A percentile compares a stretch with the other conserved stretches of the same genome.
Evolutionary conservation across 192 early-diverging fungal species (phyloP).

Genomic region (Helicostylum pulchrum): DNA sequence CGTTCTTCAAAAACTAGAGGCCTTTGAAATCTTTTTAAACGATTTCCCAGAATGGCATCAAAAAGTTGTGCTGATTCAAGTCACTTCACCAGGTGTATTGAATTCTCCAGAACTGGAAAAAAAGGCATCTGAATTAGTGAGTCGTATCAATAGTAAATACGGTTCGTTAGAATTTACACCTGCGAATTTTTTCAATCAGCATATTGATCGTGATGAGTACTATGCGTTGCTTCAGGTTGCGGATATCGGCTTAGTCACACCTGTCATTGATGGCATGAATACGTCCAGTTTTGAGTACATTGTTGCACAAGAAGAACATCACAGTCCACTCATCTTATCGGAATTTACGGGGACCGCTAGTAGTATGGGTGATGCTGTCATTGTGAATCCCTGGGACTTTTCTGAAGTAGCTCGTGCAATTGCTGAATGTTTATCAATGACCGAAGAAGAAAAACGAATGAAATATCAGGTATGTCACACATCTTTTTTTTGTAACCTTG

Average conservation of each 20-base stretch:
- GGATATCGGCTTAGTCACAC: slow-evolving; percentile 90
- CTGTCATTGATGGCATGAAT: slow-evolving; percentile 97
- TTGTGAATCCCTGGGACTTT: slow-evolving; percentile 91
- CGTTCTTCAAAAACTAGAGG: slow-evolving; percentile 90
- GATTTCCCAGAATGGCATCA: slow-evolving; percentile 89
- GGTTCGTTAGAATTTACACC: slow-evolving; percentile 95
- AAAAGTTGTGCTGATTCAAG: slow-evolving; percentile 93
- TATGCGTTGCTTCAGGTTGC: slow-evolving; percentile 89
- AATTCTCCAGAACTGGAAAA: slow-evolving; percentile 67
- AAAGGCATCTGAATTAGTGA: slow-evolving; percentile 88
- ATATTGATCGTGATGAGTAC: slow-evolving; percentile 94
- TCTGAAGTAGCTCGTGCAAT: slow-evolving; percentile 76
- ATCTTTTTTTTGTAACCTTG: too few species aligned
- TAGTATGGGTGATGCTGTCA: slow-evolving; percentile 69
- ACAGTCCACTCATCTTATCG: slow-evolving; percentile 85
- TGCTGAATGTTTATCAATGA: slow-evolving; percentile 65
- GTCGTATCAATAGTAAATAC: slow-evolving; percentile 90
- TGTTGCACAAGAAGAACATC: slow-evolving; percentile 84
- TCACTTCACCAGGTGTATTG: slow-evolving; percentile 83
- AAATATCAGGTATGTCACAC: slow-evolving; percentile 54
- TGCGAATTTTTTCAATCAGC: slow-evolving; percentile 89
- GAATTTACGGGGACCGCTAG: slow-evolving; percentile 97
- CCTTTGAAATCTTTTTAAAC: slow-evolving; percentile 89
- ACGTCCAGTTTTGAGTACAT: slow-evolving; percentile 92
- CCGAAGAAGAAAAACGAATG: slow-evolving; percentile 57